Evolutionary conservation across 2,329 filamentous ascomycete genomes (phyloP).

Genomic region (Cryphonectria radicalis): DNA sequence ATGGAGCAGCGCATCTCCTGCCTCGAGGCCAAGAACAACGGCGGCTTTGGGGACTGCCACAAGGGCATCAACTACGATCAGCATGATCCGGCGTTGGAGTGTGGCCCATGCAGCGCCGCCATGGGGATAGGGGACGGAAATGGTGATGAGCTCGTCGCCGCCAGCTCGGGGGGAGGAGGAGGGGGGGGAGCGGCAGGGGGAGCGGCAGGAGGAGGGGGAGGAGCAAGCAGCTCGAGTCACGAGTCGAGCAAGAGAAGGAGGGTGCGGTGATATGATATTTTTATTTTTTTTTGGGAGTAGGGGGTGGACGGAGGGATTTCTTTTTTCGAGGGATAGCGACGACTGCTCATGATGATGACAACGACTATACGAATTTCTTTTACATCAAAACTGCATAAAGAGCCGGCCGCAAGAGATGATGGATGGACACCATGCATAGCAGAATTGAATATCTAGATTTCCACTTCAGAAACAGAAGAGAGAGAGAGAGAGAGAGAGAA

Average conservation of each 20-base stretch:
- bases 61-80: conserved; percentile 47
- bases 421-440: not conserved
- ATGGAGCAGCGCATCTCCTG: conserved; percentile 52
- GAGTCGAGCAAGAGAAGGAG: conserved; percentile 25
- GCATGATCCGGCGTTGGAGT: conserved; percentile 54
- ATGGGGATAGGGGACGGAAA: conserved; percentile 38
- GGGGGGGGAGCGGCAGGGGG: conserved; percentile 6
- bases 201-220: conserved; percentile 5
- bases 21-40: conserved; percentile 54
- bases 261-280: conserved; percentile 21
- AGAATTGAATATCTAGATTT: not conserved
- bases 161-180: conserved; percentile 2
- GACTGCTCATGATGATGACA: conserved; percentile 6
- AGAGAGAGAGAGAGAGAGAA: too few relatives aligned
- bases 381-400: conserved; percentile 11
- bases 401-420: not conserved
- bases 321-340: not conserved
- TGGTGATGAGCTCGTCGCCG: conserved; percentile 25
- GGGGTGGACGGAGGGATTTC: too few relatives aligned
- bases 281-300: too few relatives aligned
- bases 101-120: conserved; percentile 43
- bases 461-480: not conserved
- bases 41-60: conserved; percentile 49
- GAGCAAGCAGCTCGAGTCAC: conserved; percentile 9
- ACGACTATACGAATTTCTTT: conserved; percentile 3